Percentiles rank a stretch among this genome's conserved stretches.
These are phyloP conservation scores for Sporormia fimetaria DNA, from an alignment of 495 filamentous ascomycete species.

Conservation along the genomic window DNA sequence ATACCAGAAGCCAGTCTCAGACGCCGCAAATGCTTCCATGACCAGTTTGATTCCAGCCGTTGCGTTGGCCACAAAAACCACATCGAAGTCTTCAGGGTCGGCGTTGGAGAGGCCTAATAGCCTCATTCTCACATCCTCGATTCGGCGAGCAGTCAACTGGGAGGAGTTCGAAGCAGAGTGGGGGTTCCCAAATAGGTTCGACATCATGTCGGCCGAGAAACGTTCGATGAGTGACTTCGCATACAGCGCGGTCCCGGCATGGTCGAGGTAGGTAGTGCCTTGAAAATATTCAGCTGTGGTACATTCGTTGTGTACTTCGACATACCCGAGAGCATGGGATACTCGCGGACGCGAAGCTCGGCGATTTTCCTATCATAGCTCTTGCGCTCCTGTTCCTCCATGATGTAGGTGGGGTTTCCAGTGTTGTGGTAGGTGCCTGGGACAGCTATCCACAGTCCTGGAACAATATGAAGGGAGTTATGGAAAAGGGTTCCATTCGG, in stretches of 20 bases:
- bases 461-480: neutral
- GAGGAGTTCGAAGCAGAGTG: constrained; percentile 80
- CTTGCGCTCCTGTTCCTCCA: constrained; percentile 15
- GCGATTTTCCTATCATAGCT: constrained; percentile 40
- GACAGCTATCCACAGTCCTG: constrained; percentile 16
- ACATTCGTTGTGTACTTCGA: constrained; percentile 7
- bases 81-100: constrained; percentile 68
- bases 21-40: constrained; percentile 56
- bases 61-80: constrained; percentile 87
- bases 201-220: constrained; percentile 63
- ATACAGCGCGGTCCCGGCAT: constrained; percentile 80
- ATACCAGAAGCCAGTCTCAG: constrained; percentile 61
- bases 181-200: constrained; percentile 79
- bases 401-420: neutral
- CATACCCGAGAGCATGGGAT: constrained; percentile 73
- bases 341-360: constrained; percentile 56
- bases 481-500: constrained; percentile 14
- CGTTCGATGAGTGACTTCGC: constrained; percentile 69
- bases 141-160: constrained; percentile 56
- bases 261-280: constrained; percentile 80
- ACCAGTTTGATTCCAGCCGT: constrained; percentile 87
- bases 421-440: neutral
- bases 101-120: constrained; percentile 75
- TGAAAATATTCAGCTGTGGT: neutral
- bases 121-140: constrained; percentile 64